Evolutionary conservation across 139 green algal genomes (phyloP).

Genomic region (Chlorella vulgaris): DNA sequence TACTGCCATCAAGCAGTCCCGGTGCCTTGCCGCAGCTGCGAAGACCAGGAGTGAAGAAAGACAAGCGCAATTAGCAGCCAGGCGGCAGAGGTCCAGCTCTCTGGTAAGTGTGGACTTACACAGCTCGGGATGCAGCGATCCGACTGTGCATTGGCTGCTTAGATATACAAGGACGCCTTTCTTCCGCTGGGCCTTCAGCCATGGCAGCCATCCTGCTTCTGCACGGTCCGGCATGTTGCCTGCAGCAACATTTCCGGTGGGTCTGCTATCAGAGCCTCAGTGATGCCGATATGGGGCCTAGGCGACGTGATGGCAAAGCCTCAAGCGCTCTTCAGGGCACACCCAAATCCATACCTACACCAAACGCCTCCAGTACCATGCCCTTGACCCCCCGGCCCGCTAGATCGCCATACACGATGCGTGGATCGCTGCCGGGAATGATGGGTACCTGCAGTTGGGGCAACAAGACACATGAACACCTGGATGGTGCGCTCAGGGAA

Average conservation of each 20-base stretch:
- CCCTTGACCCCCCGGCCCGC: conserved; percentile 68
- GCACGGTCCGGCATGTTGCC: conserved; percentile 83
- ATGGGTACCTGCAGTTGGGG: conserved; percentile 27
- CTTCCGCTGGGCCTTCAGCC: conserved; percentile 75
- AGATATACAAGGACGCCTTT: conserved; percentile 64
- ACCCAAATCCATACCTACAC: too few species aligned
- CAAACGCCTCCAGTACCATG: conserved; percentile 90
- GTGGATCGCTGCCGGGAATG: conserved; percentile 14
- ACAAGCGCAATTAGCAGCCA: too few species aligned
- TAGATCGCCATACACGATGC: conserved; percentile 78
- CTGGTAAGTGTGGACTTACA: conserved; percentile 50
- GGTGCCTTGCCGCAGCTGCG: neutral
- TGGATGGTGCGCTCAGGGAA: neutral
- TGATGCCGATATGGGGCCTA: neutral
- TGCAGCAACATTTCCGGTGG: neutral
- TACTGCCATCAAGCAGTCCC: too few species aligned
- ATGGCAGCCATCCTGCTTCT: conserved; percentile 77
- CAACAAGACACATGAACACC: too few species aligned
- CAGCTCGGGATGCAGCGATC: conserved; percentile 72
- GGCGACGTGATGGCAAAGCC: too few species aligned
- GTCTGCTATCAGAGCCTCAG: too few species aligned
- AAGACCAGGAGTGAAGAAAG: too few species aligned
- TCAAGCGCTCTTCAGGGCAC: too few species aligned
- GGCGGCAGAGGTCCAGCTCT: neutral
- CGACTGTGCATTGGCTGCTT: conserved; percentile 69